Base-by-base conservation (phyloP, 371 early-diverging fungal species). In the Mortierella sp. region DNA sequence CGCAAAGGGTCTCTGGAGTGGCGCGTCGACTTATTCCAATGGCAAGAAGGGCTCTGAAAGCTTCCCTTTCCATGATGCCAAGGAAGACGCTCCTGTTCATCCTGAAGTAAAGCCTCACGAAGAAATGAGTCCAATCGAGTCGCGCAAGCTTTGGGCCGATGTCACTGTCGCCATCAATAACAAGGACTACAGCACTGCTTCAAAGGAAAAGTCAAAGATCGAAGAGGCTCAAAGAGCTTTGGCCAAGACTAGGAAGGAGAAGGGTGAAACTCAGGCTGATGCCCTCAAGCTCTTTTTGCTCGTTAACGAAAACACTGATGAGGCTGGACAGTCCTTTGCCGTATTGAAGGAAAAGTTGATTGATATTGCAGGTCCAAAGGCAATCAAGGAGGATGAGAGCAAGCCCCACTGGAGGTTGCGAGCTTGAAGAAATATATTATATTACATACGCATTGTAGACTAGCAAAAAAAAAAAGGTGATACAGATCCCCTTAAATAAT, bases 151-250 rank as follows among this genome's bases (percentile, higher is more conserved):
- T 45, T 95, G 96, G 96, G 72, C 87, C 47, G 85, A 86, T 68
- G 94, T 94, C 6, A 87, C 93, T 8, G 84, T 91, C 20, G 94
- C 94, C 10, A 86, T 95, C 59, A 87, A 83, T 57, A 75, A 77
- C 30, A 90, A 91, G 57, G 91, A 94, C 67, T 94, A 91, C 71
- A 87, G 85, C 16, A 84, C 88, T 2, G 95, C 95, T 0, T 92
- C 93, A 8, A 78, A 79, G 60, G 89, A 91, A 66, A 95, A 95
- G 80, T 86, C 93, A 5, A 84, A 75, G 1, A 92, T 95, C 64
- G 95, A 95, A 76, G 93, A 94, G 32, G 85, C 85, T 39, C 94
- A 95, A 80, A 88, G 95, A 10, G 87, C 88, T 20, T 64, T 91
- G 72, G 90, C 93, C 52, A 92, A 90, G 84, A 87, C 87, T 52